Conservation (phyloP, 805 yeast species). For the Teunomyces kruisii region DNA sequence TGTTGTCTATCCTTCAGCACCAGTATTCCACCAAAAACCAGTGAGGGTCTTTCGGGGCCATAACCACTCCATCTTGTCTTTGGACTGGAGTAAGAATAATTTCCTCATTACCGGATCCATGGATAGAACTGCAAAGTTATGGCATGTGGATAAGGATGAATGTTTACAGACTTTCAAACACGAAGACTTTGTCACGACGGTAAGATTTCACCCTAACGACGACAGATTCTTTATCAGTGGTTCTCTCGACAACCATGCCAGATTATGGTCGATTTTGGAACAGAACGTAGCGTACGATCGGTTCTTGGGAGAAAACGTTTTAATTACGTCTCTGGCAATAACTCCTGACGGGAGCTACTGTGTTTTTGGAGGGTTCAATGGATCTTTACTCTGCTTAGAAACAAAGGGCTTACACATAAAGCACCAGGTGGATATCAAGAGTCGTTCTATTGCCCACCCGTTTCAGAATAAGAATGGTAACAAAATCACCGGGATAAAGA, state of each 20-base stretch:
- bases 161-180: slow-evolving; percentile 67
- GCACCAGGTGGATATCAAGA: slow-evolving; percentile 31
- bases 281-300: slow-evolving; percentile 51
- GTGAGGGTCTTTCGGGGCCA: slow-evolving; percentile 64
- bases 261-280: slow-evolving; percentile 87
- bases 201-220: slow-evolving; percentile 78
- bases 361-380: slow-evolving; percentile 78
- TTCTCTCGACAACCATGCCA: slow-evolving; percentile 68
- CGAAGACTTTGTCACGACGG: slow-evolving; percentile 80
- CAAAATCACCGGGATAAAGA: slow-evolving; percentile 75
- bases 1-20: slow-evolving; percentile 52
- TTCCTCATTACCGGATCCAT: slow-evolving; percentile 78
- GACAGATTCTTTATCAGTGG: slow-evolving; percentile 86
- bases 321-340: slow-evolving; percentile 74
- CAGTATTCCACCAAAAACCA: slow-evolving; percentile 75
- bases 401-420: slow-evolving; percentile 59
- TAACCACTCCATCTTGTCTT: slow-evolving; percentile 62
- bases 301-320: slow-evolving; percentile 57
- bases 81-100: slow-evolving; percentile 88
- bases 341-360: slow-evolving; percentile 63
- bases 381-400: slow-evolving; percentile 59
- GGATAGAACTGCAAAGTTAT: slow-evolving; percentile 78
- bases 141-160: slow-evolving; percentile 74
- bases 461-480: slow-evolving; percentile 27
- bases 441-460: slow-evolving; percentile 22